Base-by-base conservation (phyloP, 495 filamentous ascomycete species). In the Sordaria brevicollis region DNA sequence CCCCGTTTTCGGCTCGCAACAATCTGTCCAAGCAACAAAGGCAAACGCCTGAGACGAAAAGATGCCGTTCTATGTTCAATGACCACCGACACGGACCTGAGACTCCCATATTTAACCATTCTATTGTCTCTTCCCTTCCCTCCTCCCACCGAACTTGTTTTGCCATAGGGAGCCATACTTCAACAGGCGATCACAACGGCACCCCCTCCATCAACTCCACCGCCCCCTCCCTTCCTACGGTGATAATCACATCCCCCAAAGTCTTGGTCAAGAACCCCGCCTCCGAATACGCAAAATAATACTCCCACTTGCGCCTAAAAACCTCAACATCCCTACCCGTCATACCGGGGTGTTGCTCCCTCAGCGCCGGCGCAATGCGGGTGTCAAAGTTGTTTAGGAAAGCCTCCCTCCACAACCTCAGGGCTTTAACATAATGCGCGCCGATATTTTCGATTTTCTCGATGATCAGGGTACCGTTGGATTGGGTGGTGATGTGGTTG, bases 241-340 rank as follows among this genome's bases (percentile, higher is more conserved):
- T 86, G 67, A 93, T 84, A 67, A 91, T 89, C 21, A 89, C 89
- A 78, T 92, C 90, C 2, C 89, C 89, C 65, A 92, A 78, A 7
- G 88, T 88, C 77, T 91, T 90, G 31, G 87, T 88, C 66, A 84
- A 80, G 75, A 92, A 92, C 0, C 90, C 90, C 25, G 89, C 90
- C 74, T 92, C 89, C 67, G 87, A 91, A 75, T 92, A 92, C 10
- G 85, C 80, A 75, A 92, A 92, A 74, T 92, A 93, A 72, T 92
- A 92, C 81, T 87, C 82, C 90, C 89, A 92, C 76, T 90, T 91
- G 69, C 87, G 83, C 70, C 84, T 81, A 72, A 91, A 92, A 0
- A 91, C 79, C 31, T 90, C 85, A 4, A 90, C 81, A 57, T 88
- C 89, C 38, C 80, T 80, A 31, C 85, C 78, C 11, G 80, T 83